Percentiles rank a stretch among this genome's conserved stretches.
Evolutionary conservation across 2,329 filamentous ascomycete genomes (phyloP).

Genomic region (Fusarium verticillioides): DNA sequence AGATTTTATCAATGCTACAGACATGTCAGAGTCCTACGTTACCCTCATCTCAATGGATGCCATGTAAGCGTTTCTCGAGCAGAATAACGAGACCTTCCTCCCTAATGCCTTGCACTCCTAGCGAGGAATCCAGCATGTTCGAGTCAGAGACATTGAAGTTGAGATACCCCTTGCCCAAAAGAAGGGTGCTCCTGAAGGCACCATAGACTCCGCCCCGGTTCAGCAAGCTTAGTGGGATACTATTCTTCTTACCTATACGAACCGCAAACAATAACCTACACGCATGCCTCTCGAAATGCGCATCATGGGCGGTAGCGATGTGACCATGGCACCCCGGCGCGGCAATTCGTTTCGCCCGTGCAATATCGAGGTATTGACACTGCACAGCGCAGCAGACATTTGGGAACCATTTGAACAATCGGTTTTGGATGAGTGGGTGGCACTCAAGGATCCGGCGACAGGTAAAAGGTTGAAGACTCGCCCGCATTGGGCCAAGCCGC

Average conservation of each 20-base stretch:
- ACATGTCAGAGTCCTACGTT: background rate
- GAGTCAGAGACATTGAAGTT: background rate
- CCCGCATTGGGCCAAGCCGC: background rate
- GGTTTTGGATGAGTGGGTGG: background rate
- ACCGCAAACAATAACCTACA: background rate
- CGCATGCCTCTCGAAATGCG: background rate
- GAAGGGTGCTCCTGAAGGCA: background rate
- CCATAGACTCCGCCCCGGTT: background rate
- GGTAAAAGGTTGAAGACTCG: background rate
- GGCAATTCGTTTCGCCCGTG: background rate
- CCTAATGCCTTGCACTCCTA: background rate
- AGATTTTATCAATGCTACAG: accelerated
- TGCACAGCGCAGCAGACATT: background rate
- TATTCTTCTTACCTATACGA: background rate
- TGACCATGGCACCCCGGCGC: background rate
- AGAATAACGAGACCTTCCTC: background rate
- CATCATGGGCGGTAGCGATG: background rate
- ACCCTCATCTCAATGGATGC: background rate
- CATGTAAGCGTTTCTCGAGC: background rate
- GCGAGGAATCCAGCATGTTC: background rate
- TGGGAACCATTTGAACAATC: background rate
- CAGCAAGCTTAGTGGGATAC: background rate
- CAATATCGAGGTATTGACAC: background rate
- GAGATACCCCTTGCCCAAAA: background rate
- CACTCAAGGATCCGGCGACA: background rate